Conservation (phyloP, 1,284 basidiomycete genomes). For the Mycosarcoma maydis region DNA sequence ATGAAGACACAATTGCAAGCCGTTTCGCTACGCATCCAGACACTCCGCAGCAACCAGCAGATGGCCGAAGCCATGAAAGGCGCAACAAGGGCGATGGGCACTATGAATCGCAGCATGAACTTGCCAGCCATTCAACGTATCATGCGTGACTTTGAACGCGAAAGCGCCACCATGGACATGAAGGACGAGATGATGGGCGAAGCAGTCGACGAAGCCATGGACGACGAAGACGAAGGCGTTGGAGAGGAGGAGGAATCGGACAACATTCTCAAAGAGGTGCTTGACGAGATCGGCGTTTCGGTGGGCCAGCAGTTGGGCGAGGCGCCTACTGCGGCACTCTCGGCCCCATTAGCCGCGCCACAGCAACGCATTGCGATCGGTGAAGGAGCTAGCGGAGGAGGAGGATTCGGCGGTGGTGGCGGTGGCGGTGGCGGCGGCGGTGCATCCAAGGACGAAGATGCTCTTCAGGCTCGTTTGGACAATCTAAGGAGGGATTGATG, state of each 20-base stretch:
- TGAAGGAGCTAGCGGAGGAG: conserved; percentile 49
- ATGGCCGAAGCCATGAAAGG: conserved; percentile 99
- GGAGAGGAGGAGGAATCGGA: conserved; percentile 89
- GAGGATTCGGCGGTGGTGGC: conserved; percentile 21
- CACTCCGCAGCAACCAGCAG: conserved; percentile 93
- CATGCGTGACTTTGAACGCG: conserved; percentile 97
- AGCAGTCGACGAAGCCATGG: conserved; percentile 97
- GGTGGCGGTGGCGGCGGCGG: conserved; percentile 21
- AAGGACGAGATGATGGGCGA: conserved; percentile 99
- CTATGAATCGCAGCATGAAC: conserved; percentile 96
- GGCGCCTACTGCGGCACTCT: conserved; percentile 50
- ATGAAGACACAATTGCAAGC: conserved; percentile 99
- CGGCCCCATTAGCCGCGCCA: conserved; percentile 48
- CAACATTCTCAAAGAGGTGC: conserved; percentile 92
- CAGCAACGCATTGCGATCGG: conserved; percentile 60
- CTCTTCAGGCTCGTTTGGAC: conserved; percentile 63
- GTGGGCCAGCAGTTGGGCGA: conserved; percentile 76
- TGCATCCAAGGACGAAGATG: conserved; percentile 59
- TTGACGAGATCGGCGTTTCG: conserved; percentile 95
- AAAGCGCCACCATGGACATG: conserved; percentile 99
- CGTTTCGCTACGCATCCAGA: conserved; percentile 93
- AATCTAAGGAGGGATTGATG: conserved; percentile 57
- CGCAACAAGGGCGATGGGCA: conserved; percentile 91
- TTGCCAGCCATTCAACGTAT: conserved; percentile 93
- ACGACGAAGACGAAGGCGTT: conserved; percentile 80